phyloP scores from a whole-genome alignment of 176 grass and related monocot genomes.

The Aegilops tauschii region DNA sequence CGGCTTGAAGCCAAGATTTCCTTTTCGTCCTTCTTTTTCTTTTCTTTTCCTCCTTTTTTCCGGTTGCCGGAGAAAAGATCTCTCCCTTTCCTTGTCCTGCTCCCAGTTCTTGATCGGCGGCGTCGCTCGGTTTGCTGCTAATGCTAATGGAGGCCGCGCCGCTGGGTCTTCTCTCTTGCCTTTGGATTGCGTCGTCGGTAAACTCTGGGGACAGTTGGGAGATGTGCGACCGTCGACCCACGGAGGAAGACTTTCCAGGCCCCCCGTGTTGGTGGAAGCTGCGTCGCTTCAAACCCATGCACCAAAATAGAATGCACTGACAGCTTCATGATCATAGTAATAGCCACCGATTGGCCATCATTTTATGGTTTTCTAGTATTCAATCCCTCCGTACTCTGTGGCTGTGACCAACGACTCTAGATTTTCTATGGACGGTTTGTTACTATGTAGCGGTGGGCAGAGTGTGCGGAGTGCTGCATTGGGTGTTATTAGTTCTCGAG shows the following conservation, averaged over 20 bases:
- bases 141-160: background rate
- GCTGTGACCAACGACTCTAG: too few species aligned
- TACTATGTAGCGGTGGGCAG: too few species aligned
- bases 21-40: slow-evolving; percentile 11
- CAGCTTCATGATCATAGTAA: too few species aligned
- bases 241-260: background rate
- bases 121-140: background rate
- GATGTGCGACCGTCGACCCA: background rate
- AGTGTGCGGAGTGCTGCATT: too few species aligned
- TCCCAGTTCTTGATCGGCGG: slow-evolving; percentile 3
- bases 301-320: too few species aligned
- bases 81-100: background rate
- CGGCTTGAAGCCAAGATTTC: slow-evolving; percentile 23
- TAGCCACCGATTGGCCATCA: background rate
- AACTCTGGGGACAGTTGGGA: background rate
- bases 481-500: too few species aligned
- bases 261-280: background rate
- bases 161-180: background rate
- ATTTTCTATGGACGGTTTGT: too few species aligned
- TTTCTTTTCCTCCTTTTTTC: background rate
- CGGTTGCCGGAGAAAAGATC: background rate
- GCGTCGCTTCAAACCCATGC: background rate
- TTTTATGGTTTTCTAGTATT: too few species aligned
- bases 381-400: too few species aligned
- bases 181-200: background rate